Base-by-base conservation (phyloP, 2,329 filamentous ascomycete species). In the Chalaropsis thielavioides region DNA sequence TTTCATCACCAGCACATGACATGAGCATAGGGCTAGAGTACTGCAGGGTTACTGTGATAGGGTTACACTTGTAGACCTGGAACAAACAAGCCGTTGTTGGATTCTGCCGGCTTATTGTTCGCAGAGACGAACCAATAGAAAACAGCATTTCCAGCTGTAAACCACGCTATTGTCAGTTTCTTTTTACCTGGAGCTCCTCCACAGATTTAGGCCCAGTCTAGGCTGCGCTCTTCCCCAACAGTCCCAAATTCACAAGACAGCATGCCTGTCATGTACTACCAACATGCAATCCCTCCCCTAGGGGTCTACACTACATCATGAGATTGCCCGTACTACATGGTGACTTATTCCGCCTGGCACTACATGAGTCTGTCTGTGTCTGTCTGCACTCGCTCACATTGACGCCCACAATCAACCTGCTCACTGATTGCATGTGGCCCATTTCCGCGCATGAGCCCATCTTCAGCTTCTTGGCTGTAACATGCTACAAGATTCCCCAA, bases 401-500 rank as follows among this genome's bases (percentile, higher is more conserved):
- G 31, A n/a, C n/a, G n/a, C n/a, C 31, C 31, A 6, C 31, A 31
- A 31, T 31, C 31, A 49, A 49, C 19, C 44, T 3, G 44, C 44
- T 49, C 31, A 31, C 6, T 31, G 31, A 31, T 6, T 31, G 31
- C 31, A n/a, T 10, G 17, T 24, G 22, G 51, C 22, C 13, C 19
- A 31, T 17, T 17, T 13, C 4, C 41, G 41, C 41, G 41, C 41
- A 11, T 43, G 41, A 58, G 54, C 24, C 11, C n/a, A 60, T 17
- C 43, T 41, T 24, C 4, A 56, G 6, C 59, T 61, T 61, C n/a
- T 61, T 41, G 59, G 59, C 22, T 61, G 59, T 61, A 61, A 41
- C 59, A n/a, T 24, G 59, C 38, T 13, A 60, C 27, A 59, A 22
- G 24, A n/a, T 40, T 5, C 1, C 2, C 15, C 38, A 43, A 41